Evolutionary conservation across 441 rosid species (phyloP).

Genomic region (Populus hybrid): DNA sequence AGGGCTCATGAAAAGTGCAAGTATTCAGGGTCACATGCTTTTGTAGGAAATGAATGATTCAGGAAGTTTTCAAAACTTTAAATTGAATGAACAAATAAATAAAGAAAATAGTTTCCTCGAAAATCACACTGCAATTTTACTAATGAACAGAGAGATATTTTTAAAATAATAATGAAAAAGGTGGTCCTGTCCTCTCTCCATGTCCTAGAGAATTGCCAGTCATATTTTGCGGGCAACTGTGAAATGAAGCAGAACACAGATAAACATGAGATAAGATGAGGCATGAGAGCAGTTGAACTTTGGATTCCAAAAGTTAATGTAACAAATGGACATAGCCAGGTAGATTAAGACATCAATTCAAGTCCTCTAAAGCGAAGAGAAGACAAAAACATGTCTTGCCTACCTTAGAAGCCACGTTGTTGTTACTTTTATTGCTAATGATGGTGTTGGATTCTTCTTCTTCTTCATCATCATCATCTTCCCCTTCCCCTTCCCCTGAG

Average conservation of each 20-base stretch:
- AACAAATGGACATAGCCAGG: background rate
- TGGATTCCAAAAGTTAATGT: conserved; percentile 31
- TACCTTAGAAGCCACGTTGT: conserved; percentile 50
- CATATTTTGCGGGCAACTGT: background rate
- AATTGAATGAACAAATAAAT: background rate
- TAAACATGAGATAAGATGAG: background rate
- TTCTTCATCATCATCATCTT: background rate
- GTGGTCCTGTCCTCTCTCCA: background rate
- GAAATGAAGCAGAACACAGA: background rate
- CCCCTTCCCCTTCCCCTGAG: background rate
- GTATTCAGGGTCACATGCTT: background rate
- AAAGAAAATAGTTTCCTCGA: background rate
- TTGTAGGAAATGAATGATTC: background rate
- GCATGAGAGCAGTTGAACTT: conserved; percentile 5
- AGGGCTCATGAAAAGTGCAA: background rate
- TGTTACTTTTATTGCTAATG: conserved; percentile 14
- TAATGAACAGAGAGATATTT: background rate
- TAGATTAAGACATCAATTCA: background rate
- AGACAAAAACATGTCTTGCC: conserved; percentile 1
- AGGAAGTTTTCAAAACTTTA: background rate
- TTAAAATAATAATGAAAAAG: background rate
- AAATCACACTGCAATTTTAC: background rate
- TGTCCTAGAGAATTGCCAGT: background rate
- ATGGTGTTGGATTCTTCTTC: conserved; percentile 31
- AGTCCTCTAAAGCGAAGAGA: conserved; percentile 1